Conservation (phyloP, 345 rosid species). For the Syzygium grande region DNA sequence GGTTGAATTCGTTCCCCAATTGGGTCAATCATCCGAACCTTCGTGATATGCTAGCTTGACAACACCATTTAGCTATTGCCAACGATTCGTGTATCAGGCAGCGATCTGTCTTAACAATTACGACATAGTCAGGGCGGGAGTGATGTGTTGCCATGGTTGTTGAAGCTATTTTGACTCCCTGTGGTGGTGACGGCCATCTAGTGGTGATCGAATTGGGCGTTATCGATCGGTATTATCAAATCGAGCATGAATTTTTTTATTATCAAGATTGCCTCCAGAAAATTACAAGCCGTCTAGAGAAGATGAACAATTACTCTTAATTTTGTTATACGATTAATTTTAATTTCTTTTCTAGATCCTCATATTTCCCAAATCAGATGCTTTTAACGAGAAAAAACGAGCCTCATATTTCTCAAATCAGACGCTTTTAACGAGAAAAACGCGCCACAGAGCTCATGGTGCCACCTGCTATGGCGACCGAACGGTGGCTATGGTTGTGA, state of each 20-base stretch:
- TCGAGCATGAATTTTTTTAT: neutral
- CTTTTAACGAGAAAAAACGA: no score
- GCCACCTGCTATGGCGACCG: neutral
- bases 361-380: no score
- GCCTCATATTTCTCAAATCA: no score
- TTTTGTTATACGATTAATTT: neutral
- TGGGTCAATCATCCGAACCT: neutral
- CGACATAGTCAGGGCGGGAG: neutral
- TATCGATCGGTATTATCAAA: rapidly evolving
- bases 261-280: neutral
- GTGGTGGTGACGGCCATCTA: neutral
- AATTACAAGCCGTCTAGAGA: neutral
- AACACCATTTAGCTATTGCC: neutral
- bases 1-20: neutral
- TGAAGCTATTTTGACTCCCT: neutral
- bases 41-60: neutral
- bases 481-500: neutral
- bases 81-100: no score
- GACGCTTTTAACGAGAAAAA: no score
- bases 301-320: neutral
- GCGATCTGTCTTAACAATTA: neutral
- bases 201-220: neutral
- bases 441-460: no score
- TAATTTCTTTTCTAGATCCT: no score
- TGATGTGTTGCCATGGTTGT: neutral